phyloP scores from a whole-genome alignment of 2,329 filamentous ascomycete genomes.

The Diaporthe citri region DNA sequence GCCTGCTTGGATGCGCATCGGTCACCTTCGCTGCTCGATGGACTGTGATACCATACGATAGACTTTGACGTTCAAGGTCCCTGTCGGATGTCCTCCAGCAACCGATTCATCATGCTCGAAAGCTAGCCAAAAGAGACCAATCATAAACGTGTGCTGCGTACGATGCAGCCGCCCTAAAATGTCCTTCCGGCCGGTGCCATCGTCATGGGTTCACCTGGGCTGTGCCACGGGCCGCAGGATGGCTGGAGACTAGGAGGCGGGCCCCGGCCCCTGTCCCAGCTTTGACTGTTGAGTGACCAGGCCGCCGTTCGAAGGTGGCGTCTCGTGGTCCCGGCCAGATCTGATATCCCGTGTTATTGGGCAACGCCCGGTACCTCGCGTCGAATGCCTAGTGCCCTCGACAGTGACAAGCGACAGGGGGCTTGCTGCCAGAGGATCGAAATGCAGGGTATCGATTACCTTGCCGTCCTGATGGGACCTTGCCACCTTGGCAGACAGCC shows the following conservation, averaged over 20 bases:
- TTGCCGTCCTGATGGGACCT: constrained; percentile 12
- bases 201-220: constrained; percentile 32
- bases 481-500: constrained; percentile 17
- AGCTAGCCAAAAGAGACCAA: constrained; percentile 17
- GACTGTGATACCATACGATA: not conserved
- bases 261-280: constrained; percentile 34
- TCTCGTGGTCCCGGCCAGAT: constrained; percentile 33
- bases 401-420: constrained; percentile 32
- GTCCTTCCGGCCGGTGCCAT: constrained; percentile 32
- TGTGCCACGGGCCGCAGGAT: constrained; percentile 41
- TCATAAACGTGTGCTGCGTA: not conserved
- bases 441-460: constrained; percentile 33
- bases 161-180: constrained; percentile 13
- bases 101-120: constrained; percentile 21
- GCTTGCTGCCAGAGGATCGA: constrained; percentile 23
- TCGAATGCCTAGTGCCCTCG: constrained; percentile 15
- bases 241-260: constrained; percentile 31
- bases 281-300: constrained; percentile 30
- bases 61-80: not conserved
- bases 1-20: not conserved
- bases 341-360: constrained; percentile 28
- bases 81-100: constrained; percentile 19
- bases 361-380: constrained; percentile 15
- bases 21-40: not conserved
- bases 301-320: constrained; percentile 37